A percentile compares a stretch with the other conserved stretches of the same genome.
phyloP scores from a whole-genome alignment of 306 rosid species.

The Casuarina equisetifolia region DNA sequence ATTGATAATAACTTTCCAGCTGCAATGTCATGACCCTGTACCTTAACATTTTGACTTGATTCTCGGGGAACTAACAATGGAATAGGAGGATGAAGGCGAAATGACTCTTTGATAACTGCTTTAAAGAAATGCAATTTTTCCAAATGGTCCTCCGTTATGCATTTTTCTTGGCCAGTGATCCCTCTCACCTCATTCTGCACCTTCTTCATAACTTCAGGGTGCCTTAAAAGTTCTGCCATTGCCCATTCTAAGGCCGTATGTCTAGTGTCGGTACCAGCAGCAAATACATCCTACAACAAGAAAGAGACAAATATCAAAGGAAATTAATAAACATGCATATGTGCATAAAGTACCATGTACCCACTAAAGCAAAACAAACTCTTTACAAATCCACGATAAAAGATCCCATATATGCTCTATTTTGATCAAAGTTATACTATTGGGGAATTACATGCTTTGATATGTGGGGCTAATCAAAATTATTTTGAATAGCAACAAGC shows the following conservation, averaged over 20 bases:
- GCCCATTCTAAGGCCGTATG: slow-evolving; percentile 46
- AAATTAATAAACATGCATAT: neutral
- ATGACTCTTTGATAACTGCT: slow-evolving; percentile 48
- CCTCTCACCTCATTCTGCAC: slow-evolving; percentile 32
- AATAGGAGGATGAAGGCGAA: slow-evolving; percentile 41
- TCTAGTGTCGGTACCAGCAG: slow-evolving; percentile 48
- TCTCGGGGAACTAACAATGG: slow-evolving; percentile 48
- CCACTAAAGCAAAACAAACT: neutral
- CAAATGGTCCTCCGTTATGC: slow-evolving; percentile 40
- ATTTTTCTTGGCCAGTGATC: slow-evolving; percentile 14
- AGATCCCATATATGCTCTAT: no score
- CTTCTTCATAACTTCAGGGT: slow-evolving; percentile 43
- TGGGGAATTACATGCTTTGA: no score
- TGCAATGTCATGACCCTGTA: slow-evolving; percentile 17
- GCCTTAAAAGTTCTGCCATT: slow-evolving; percentile 44
- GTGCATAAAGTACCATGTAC: neutral
- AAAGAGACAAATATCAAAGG: neutral
- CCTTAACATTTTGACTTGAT: slow-evolving; percentile 8
- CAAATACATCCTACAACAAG: neutral
- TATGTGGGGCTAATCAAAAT: no score
- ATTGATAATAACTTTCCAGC: slow-evolving; percentile 25
- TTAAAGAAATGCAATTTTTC: slow-evolving; percentile 38
- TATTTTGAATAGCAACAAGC: no score
- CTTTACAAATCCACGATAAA: neutral
- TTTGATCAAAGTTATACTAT: no score